Conservation (phyloP, 768 basidiomycete species). For the Podaxis sp. region DNA sequence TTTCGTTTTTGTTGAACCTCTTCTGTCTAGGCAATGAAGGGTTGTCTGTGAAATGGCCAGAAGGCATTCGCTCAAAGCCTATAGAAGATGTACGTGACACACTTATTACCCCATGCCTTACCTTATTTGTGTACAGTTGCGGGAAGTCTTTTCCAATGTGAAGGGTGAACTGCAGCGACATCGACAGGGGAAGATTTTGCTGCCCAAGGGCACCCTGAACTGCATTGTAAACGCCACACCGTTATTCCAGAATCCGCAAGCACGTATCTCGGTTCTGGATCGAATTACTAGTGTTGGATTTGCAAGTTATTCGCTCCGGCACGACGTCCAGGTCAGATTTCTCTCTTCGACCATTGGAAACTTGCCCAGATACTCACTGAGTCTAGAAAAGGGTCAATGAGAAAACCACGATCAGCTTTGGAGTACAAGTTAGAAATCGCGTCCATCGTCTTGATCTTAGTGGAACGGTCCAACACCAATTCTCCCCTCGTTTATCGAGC, state of each 20-base stretch:
- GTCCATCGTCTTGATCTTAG: constrained; percentile 42
- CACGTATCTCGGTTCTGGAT: background rate
- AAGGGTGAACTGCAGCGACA: constrained; percentile 37
- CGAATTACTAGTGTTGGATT: constrained; percentile 10
- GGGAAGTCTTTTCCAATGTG: constrained; percentile 39
- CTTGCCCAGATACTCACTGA: background rate
- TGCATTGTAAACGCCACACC: constrained; percentile 48
- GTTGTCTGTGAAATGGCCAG: constrained; percentile 21
- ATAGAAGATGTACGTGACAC: constrained; percentile 43
- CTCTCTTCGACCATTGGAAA: background rate
- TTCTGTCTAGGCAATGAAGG: constrained; percentile 31
- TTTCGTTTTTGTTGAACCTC: background rate
- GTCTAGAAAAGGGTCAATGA: constrained; percentile 47
- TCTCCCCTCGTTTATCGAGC: constrained; percentile 61
- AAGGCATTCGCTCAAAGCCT: constrained; percentile 37
- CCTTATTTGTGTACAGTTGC: constrained; percentile 36
- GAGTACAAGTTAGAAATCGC: constrained; percentile 25
- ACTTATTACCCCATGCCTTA: background rate
- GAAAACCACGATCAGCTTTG: constrained; percentile 42
- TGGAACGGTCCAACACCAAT: constrained; percentile 76
- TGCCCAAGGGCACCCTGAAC: constrained; percentile 43
- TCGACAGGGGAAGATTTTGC: constrained; percentile 38
- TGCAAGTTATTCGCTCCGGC: constrained; percentile 8
- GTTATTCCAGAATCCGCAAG: constrained; percentile 16
- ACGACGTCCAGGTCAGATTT: constrained; percentile 16